These are phyloP conservation scores for Lentinula lateritia DNA, from an alignment of 768 basidiomycete genomes.

Conservation along the genomic window DNA sequence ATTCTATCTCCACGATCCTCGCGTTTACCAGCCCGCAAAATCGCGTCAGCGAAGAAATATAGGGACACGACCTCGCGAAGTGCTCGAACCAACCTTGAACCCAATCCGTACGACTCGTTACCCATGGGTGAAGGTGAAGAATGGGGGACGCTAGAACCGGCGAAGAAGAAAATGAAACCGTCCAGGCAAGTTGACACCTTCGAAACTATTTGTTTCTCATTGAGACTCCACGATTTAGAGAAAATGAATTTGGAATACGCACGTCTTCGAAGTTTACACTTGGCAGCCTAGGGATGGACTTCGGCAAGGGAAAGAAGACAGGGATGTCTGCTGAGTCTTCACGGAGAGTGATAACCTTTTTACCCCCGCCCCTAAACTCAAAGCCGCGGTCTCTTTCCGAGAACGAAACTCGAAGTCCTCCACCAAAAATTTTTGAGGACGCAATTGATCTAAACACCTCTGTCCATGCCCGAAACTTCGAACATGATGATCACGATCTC, in stretches of 20 bases:
- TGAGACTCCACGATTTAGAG: background rate
- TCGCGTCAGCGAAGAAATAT: background rate
- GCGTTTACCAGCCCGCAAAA: background rate
- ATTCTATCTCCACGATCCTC: background rate
- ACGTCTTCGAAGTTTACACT: background rate
- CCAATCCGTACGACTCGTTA: background rate
- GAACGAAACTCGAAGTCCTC: background rate
- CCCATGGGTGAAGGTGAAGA: slow-evolving; percentile 6
- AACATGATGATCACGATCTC: background rate
- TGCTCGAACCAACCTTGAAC: background rate
- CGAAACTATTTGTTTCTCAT: background rate
- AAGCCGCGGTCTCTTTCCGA: background rate
- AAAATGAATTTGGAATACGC: background rate
- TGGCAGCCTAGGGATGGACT: background rate
- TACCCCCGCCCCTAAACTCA: slow-evolving; percentile 16
- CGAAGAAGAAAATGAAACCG: slow-evolving; percentile 1
- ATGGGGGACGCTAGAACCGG: background rate
- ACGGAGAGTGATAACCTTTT: slow-evolving; percentile 19
- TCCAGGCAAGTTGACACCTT: background rate
- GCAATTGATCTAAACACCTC: background rate
- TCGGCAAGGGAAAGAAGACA: slow-evolving; percentile 8
- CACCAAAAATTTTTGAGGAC: background rate
- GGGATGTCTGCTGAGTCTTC: slow-evolving; percentile 18
- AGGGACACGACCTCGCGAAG: background rate
- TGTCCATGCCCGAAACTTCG: background rate